These are phyloP conservation scores for Cystobasidiaceae sp. DNA, from an alignment of 1,284 basidiomycete genomes.

Conservation along the genomic window DNA sequence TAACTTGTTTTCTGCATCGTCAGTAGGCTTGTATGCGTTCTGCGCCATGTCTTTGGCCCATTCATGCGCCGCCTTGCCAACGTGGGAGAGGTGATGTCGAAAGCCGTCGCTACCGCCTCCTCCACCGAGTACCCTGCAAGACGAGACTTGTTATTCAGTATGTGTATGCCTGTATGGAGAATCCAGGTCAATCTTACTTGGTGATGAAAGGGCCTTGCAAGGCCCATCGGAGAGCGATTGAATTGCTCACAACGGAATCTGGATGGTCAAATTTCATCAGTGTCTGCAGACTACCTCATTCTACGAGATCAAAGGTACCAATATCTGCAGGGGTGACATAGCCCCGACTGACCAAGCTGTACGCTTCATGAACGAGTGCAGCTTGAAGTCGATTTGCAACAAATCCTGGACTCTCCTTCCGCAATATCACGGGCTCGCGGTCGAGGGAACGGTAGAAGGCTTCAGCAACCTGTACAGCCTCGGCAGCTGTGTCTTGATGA, in stretches of 20 bases:
- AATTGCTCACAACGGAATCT: conserved; percentile 21
- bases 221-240: conserved; percentile 27
- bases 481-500: conserved; percentile 3
- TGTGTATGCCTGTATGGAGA: neutral
- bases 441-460: conserved; percentile 12
- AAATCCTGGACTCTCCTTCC: conserved; percentile 22
- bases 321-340: conserved; percentile 24
- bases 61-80: conserved; percentile 13
- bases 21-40: conserved; percentile 5
- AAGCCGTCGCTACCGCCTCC: conserved; percentile 28
- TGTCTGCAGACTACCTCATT: neutral
- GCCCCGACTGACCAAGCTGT: conserved; percentile 22
- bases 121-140: conserved; percentile 24
- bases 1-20: conserved; percentile 2
- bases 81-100: conserved; percentile 5
- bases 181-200: neutral
- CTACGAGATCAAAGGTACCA: neutral
- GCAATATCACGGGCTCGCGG: conserved; percentile 21
- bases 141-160: neutral
- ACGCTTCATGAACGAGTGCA: conserved; percentile 28
- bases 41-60: conserved; percentile 22
- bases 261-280: neutral
- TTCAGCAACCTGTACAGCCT: conserved; percentile 1
- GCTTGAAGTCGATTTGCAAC: conserved; percentile 31
- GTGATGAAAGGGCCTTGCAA: conserved; percentile 29